phyloP scores from a whole-genome alignment of 148 eudicot species.

The Agrostemma githago region DNA sequence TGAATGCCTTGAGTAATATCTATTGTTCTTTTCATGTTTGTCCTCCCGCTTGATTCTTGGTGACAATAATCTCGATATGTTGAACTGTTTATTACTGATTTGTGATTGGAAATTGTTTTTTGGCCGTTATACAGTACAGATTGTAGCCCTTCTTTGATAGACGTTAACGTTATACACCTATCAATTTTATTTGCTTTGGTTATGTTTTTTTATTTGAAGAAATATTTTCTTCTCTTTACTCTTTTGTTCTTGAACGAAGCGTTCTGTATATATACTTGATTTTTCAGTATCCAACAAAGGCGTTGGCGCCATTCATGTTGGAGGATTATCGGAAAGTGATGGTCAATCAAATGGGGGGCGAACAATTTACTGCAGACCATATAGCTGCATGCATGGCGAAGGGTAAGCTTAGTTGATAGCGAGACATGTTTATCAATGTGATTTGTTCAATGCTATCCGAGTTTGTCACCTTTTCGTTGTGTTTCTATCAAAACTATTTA shows the following conservation, averaged over 20 bases:
- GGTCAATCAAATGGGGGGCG: conserved; percentile 89
- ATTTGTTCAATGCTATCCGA: conserved; percentile 2
- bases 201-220: neutral
- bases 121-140: neutral
- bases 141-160: neutral
- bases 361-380: conserved; percentile 67
- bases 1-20: neutral
- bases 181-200: neutral
- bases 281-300: conserved; percentile 84
- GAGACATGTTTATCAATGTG: neutral
- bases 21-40: neutral
- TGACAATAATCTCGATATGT: neutral
- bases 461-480: neutral
- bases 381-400: conserved; percentile 70
- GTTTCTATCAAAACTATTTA: neutral
- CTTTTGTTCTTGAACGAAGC: neutral
- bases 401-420: conserved; percentile 39
- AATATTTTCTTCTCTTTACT: neutral
- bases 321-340: conserved; percentile 86
- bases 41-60: neutral
- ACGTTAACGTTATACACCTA: neutral
- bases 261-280: conserved; percentile 2
- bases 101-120: neutral
- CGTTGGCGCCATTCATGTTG: conserved; percentile 80
- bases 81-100: neutral